These are phyloP conservation scores for Anacardium occidentale DNA, from an alignment of 345 rosid genomes.

Conservation along the genomic window DNA sequence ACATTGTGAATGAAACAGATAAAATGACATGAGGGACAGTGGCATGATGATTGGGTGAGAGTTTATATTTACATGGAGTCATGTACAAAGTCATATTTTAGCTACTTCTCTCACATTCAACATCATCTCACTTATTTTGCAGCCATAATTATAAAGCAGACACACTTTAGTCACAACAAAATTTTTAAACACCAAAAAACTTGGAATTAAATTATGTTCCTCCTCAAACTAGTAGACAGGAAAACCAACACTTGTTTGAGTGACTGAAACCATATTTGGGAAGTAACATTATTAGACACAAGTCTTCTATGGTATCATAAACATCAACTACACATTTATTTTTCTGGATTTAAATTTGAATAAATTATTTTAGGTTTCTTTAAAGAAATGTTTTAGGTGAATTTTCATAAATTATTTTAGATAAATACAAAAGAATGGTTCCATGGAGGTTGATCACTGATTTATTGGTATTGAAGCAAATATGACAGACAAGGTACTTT, in stretches of 20 bases:
- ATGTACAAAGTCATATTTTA: conserved; percentile 1
- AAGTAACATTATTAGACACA: not conserved
- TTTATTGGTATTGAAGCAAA: not conserved
- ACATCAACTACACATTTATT: not conserved
- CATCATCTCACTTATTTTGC: conserved; percentile 2
- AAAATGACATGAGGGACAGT: not conserved
- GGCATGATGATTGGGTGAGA: not conserved
- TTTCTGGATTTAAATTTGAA: not conserved
- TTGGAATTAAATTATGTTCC: not conserved
- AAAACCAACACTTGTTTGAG: not conserved
- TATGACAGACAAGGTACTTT: not conserved
- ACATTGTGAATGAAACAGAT: not conserved
- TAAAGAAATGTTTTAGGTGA: not conserved
- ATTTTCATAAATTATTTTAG: not conserved
- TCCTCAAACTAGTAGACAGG: not conserved
- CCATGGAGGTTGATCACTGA: not conserved
- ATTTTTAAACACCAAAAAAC: not conserved
- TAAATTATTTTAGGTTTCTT: not conserved
- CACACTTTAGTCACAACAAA: not conserved
- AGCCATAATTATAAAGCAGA: not conserved
- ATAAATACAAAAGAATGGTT: not conserved
- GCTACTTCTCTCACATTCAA: not conserved
- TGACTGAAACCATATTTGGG: not conserved
- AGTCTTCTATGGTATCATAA: not conserved
- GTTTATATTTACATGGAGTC: not conserved